phyloP scores from a whole-genome alignment of 2,329 filamentous ascomycete species.

The Stenocarpella maydis region DNA sequence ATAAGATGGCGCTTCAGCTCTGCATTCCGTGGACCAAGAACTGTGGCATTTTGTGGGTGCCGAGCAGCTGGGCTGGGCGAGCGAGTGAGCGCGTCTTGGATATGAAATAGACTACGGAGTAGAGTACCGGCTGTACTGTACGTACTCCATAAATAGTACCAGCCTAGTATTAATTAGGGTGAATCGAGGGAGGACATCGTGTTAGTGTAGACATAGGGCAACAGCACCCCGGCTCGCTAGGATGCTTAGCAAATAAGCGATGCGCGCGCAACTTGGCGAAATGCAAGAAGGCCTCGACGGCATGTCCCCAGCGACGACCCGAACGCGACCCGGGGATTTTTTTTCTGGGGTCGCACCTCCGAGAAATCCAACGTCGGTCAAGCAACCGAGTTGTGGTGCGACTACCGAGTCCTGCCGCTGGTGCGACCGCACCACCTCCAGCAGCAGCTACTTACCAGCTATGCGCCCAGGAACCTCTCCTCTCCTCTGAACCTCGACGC shows the following conservation, averaged over 20 bases:
- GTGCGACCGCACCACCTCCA: not conserved
- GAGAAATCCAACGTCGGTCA: slow-evolving; percentile 12
- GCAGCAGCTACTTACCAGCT: not conserved
- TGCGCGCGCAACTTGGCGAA: not conserved
- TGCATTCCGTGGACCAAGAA: too few species aligned
- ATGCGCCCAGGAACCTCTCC: not conserved
- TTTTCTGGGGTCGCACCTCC: not conserved
- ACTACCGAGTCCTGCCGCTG: not conserved
- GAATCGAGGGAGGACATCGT: not conserved
- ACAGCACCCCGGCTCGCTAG: not conserved
- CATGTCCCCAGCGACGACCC: not conserved
- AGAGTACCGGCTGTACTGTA: too few species aligned
- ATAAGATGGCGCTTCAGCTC: not conserved
- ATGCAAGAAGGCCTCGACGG: slow-evolving; percentile 15
- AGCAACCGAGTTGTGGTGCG: slow-evolving; percentile 7
- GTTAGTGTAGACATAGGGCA: not conserved
- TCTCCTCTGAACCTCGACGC: slow-evolving; percentile 1
- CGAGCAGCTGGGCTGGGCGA: not conserved
- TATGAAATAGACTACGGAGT: too few species aligned
- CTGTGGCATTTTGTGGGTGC: too few species aligned
- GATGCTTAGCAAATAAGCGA: not conserved
- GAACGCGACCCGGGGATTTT: slow-evolving; percentile 16
- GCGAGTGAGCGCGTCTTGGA: too few species aligned
- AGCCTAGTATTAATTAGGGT: too few species aligned
- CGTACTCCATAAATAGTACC: too few species aligned